Conservation (phyloP, 2,329 filamentous ascomycete genomes). For the Beauveria brongniartii region DNA sequence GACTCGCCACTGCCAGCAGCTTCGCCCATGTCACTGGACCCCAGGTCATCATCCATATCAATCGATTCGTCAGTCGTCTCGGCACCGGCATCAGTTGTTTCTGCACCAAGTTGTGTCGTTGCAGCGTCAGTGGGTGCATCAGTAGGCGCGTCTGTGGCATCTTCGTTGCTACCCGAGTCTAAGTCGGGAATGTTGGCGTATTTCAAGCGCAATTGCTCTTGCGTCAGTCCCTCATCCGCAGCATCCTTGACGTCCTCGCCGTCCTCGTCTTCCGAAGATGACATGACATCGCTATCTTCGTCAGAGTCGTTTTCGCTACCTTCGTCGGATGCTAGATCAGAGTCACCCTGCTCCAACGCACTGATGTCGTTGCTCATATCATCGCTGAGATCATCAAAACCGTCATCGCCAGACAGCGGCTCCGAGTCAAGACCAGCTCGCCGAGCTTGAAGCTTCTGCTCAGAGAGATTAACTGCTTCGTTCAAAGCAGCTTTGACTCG, state of each 20-base stretch:
- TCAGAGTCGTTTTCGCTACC: slow-evolving; percentile 33
- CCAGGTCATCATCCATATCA: slow-evolving; percentile 61
- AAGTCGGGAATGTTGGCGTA: slow-evolving; percentile 56
- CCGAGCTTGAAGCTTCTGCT: slow-evolving; percentile 59
- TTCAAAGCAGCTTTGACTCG: slow-evolving; percentile 62
- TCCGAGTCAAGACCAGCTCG: slow-evolving; percentile 47
- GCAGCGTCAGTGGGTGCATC: slow-evolving; percentile 18
- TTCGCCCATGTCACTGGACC: slow-evolving; percentile 43
- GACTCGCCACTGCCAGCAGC: slow-evolving; percentile 37
- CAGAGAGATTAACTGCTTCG: slow-evolving; percentile 64
- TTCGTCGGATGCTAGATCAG: slow-evolving; percentile 27
- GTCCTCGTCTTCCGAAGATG: slow-evolving; percentile 42
- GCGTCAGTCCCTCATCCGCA: slow-evolving; percentile 58
- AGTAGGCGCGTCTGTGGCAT: slow-evolving; percentile 18
- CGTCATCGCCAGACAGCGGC: slow-evolving; percentile 34
- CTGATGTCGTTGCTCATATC: slow-evolving; percentile 31
- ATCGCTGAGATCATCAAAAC: slow-evolving; percentile 40
- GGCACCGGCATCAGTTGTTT: slow-evolving; percentile 25
- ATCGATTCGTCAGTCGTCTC: slow-evolving; percentile 58
- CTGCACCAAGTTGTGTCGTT: slow-evolving; percentile 17
- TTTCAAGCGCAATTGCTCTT: slow-evolving; percentile 60
- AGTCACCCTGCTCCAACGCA: slow-evolving; percentile 18
- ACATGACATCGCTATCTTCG: slow-evolving; percentile 45
- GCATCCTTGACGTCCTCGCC: slow-evolving; percentile 40
- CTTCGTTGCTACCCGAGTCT: slow-evolving; percentile 15